Evolutionary conservation across 1,139 yeast genomes (phyloP).

Genomic region (Sugiyamaella novakii): DNA sequence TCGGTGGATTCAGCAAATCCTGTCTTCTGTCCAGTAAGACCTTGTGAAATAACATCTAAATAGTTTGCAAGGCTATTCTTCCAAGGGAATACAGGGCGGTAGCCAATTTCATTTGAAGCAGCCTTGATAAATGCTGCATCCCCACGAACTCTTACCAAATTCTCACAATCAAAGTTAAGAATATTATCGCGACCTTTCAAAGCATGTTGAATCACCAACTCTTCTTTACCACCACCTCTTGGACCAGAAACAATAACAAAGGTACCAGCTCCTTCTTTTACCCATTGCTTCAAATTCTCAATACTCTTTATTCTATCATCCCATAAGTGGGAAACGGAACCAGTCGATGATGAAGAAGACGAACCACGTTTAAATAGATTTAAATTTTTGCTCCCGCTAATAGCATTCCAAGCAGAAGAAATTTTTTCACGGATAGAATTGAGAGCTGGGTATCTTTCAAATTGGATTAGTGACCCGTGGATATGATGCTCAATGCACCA

Average conservation of each 20-base stretch:
- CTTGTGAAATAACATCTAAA: slow-evolving; percentile 83
- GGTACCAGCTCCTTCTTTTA: slow-evolving; percentile 76
- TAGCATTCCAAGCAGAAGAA: slow-evolving; percentile 7
- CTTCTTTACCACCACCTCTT: slow-evolving; percentile 88
- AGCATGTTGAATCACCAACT: slow-evolving; percentile 71
- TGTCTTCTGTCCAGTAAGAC: slow-evolving; percentile 91
- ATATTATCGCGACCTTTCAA: slow-evolving; percentile 59
- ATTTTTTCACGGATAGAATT: slow-evolving; percentile 1
- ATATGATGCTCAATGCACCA: slow-evolving; percentile 77
- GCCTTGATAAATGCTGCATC: slow-evolving; percentile 68
- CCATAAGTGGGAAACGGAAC: slow-evolving; percentile 51
- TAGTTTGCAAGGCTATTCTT: slow-evolving; percentile 76
- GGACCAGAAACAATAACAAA: slow-evolving; percentile 92
- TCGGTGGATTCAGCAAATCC: slow-evolving; percentile 88
- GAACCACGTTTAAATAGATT: slow-evolving; percentile 26
- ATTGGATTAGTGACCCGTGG: slow-evolving; percentile 14
- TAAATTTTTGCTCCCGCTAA: slow-evolving; percentile 5
- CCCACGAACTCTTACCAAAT: slow-evolving; percentile 67
- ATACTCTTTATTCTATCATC: slow-evolving; percentile 68
- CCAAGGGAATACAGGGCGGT: slow-evolving; percentile 95
- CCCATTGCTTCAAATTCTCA: slow-evolving; percentile 72
- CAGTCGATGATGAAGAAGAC: neutral
- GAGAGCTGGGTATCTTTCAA: slow-evolving; percentile 2
- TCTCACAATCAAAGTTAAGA: slow-evolving; percentile 77
- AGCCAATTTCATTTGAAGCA: slow-evolving; percentile 79